Evolutionary conservation across 805 yeast genomes (phyloP), one percentile per base, ranked within the genome.

Genomic region (Nakazawaea siamensis): DNA sequence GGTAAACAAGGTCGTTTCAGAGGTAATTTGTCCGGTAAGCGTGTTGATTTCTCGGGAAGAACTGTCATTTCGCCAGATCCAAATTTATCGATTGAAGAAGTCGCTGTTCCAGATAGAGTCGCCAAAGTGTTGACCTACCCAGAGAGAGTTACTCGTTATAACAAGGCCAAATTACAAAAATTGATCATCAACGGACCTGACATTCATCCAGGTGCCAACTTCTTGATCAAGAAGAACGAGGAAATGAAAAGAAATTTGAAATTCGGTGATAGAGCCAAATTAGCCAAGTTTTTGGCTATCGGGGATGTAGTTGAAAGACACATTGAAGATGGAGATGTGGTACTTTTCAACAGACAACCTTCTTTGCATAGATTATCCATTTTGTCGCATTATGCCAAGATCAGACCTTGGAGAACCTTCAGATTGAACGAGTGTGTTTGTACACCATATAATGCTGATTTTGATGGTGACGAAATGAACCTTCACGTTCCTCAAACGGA

Each of bases 1-100:
- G 99, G 99, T 57, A 92, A 92, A 48, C 97, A 92, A 62, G 99
- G 99, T 51, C 80, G 99, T 55, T 94, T 92, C 64, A 75, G 99
- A 68, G 99, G 99, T 46, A 92, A 92, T 53, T 64, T 92, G 48
- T 87, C 97, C 1, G 99, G 99, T 59, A 92, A 92, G 60, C 83
- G 99, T 66, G 99, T 92, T 18, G 99, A 92, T 59, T 92, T 92
- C 54, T 87, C 97, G 0, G 98, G 94, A 33, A 76, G 99, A 65
- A 92, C 98, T 0, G 99, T 92, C 47, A 92, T 92, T 52, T 90
- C 97, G 2, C 98, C 98, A 2, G 99, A 92, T 64, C 99, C 99
- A 24, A 92, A 92, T 55, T 64, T 92, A 48, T 69, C 81, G 19
- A 85, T 92, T 43, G 97, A 92, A 59, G 96, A 92, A 60, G 99